These are phyloP conservation scores for Teunomyces cretensis DNA, from an alignment of 805 yeast genomes.

Conservation along the genomic window DNA sequence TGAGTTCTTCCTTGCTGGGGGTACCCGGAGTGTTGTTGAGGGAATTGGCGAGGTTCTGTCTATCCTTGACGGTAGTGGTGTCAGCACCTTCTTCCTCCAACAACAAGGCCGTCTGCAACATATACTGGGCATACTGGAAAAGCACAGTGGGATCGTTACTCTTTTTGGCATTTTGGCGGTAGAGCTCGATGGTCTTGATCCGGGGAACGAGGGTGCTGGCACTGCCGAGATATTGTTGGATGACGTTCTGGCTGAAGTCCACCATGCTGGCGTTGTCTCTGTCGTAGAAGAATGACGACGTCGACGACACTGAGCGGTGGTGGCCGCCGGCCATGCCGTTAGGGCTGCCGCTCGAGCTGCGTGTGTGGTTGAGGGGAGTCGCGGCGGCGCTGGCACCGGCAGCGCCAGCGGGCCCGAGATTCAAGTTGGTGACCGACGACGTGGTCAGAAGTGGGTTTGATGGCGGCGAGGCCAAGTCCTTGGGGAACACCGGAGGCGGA, in stretches of 20 bases:
- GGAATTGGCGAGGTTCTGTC: neutral
- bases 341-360: neutral
- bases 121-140: conserved; percentile 87
- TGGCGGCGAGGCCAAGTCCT: conserved; percentile 22
- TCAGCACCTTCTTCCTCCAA: conserved; percentile 37
- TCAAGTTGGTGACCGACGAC: conserved; percentile 37
- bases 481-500: conserved; percentile 29
- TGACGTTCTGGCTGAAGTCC: conserved; percentile 52
- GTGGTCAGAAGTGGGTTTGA: conserved; percentile 32
- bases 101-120: conserved; percentile 79
- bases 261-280: conserved; percentile 38
- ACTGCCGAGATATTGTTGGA: conserved; percentile 54
- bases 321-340: conserved; percentile 18
- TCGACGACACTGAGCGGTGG: conserved; percentile 35
- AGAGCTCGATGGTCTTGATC: conserved; percentile 80
- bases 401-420: conserved; percentile 12
- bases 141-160: conserved; percentile 83
- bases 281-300: conserved; percentile 38
- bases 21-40: neutral
- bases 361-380: conserved; percentile 18
- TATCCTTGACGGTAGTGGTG: neutral
- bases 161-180: conserved; percentile 80
- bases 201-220: conserved; percentile 62
- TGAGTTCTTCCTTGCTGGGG: conserved; percentile 9
- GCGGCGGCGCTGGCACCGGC: conserved; percentile 19